Conservation (phyloP, 768 basidiomycete genomes). For the Phaeotremella fagi region DNA sequence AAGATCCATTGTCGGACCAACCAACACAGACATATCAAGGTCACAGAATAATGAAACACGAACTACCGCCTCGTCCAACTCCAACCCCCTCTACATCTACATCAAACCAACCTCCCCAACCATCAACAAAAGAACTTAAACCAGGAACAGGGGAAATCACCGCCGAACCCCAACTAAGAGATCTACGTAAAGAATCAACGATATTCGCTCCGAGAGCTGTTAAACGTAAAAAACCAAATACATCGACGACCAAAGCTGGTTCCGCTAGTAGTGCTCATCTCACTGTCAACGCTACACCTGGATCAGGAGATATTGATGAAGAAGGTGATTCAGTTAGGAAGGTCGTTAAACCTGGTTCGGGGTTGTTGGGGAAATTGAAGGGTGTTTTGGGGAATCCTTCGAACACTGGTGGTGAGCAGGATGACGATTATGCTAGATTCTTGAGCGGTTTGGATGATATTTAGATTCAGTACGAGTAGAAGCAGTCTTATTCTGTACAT, state of each 20-base stretch:
- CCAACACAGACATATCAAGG: constrained; percentile 77
- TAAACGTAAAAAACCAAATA: constrained; percentile 62
- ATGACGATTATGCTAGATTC: constrained; percentile 46
- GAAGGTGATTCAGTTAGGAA: constrained; percentile 28
- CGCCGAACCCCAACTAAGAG: constrained; percentile 80
- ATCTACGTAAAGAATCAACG: constrained; percentile 91
- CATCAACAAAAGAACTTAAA: constrained; percentile 26
- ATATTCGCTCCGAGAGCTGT: constrained; percentile 80
- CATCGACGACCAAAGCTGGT: background rate
- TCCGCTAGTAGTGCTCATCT: background rate
- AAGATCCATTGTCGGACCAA: constrained; percentile 70
- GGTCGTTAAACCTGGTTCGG: constrained; percentile 12
- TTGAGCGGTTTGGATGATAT: constrained; percentile 42
- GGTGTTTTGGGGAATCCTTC: constrained; percentile 32
- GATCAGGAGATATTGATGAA: constrained; percentile 27
- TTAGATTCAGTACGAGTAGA: too few relatives aligned
- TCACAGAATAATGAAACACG: constrained; percentile 55
- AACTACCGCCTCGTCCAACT: constrained; percentile 46
- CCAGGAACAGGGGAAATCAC: constrained; percentile 65
- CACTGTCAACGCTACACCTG: constrained; percentile 41
- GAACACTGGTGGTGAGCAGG: constrained; percentile 11
- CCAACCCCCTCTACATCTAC: constrained; percentile 43
- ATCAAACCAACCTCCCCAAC: constrained; percentile 22
- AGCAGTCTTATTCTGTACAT: too few relatives aligned
- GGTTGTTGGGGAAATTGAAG: constrained; percentile 41